Evolutionary conservation across 352 stramenopile species (phyloP), one percentile per base, ranked within the genome.

Genomic region (Pythium guiyangense): DNA sequence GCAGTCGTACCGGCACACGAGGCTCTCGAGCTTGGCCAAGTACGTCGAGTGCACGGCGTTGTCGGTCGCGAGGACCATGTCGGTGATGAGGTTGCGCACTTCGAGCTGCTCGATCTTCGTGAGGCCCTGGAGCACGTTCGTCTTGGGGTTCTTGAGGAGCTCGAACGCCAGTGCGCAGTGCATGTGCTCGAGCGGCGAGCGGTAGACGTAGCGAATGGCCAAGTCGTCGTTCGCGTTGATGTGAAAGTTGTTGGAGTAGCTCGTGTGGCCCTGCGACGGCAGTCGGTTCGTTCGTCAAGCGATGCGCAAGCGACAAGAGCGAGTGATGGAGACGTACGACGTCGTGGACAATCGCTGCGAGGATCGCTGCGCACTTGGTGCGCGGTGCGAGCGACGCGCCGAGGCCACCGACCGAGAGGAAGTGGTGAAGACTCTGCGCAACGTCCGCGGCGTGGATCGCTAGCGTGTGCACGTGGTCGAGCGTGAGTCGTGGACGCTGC

Each of bases 21-120:
- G 64, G 9, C 71, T 70, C 39, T 96, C 84, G 22, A 96, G 70
- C 27, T 92, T 90, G 31, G 67, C 68, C 22, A 94, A 67, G 57
- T 90, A 86, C n/a, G 77, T 63, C 27, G 82, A 82, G 62, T 96
- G 87, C 35, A 92, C 74, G 37, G 73, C 88, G 62, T 95, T 95
- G 66, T 96, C 86, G 0, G 86, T 96, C n/a, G 84, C 78, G 2
- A 96, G 73, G 14, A 96, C 84, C 71, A 92, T 90, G 57, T 94
- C 77, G 49, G 79, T 91, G 62, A 94, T 86, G 35, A 90, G 63
- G 45, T 77, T 88, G 29, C 82, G 79, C 29, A 86, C 78, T 59
- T 94, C 84, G 25, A 86, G 73, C 47, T 90, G 77, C 63, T 93
- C 79, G 29, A 88, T 70, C 57, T 78, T 84, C 37, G 74, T 83